phyloP scores from a whole-genome alignment of 1,284 basidiomycete species.

The Bjerkandera adusta region DNA sequence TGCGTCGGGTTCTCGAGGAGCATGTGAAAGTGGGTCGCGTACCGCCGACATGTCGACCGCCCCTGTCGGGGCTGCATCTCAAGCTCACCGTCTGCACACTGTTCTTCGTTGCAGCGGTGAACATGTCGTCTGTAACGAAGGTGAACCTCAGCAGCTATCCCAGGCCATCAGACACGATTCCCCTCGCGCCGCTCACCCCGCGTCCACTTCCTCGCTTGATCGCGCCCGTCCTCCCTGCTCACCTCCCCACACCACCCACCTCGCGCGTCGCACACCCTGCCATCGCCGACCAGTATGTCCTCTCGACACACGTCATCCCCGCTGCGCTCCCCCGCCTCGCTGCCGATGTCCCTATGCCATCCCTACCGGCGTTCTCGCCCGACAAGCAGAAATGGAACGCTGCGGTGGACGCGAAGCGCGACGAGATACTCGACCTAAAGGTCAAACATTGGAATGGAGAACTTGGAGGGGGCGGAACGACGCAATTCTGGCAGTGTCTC shows the following conservation, averaged over 20 bases:
- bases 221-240: slow-evolving; percentile 6
- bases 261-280: slow-evolving; percentile 13
- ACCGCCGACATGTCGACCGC: background rate
- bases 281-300: slow-evolving; percentile 33
- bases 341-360: slow-evolving; percentile 42
- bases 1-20: background rate
- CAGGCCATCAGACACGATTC: slow-evolving; percentile 2
- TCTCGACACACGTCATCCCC: slow-evolving; percentile 72
- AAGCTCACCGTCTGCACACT: too few species aligned
- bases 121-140: too few species aligned
- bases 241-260: slow-evolving; percentile 26
- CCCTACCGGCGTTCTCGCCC: slow-evolving; percentile 23
- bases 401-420: slow-evolving; percentile 20
- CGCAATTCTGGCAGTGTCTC: slow-evolving; percentile 31
- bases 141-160: background rate
- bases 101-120: too few species aligned
- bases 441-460: slow-evolving; percentile 25
- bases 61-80: background rate
- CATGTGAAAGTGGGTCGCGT: background rate
- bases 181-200: slow-evolving; percentile 17
- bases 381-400: slow-evolving; percentile 32
- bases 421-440: slow-evolving; percentile 21
- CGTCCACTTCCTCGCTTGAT: slow-evolving; percentile 12
- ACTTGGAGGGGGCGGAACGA: slow-evolving; percentile 17
- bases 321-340: slow-evolving; percentile 63